Evolutionary conservation across 805 yeast genomes (phyloP), one percentile per base, ranked within the genome.

Genomic region (Candida tallmaniae): DNA sequence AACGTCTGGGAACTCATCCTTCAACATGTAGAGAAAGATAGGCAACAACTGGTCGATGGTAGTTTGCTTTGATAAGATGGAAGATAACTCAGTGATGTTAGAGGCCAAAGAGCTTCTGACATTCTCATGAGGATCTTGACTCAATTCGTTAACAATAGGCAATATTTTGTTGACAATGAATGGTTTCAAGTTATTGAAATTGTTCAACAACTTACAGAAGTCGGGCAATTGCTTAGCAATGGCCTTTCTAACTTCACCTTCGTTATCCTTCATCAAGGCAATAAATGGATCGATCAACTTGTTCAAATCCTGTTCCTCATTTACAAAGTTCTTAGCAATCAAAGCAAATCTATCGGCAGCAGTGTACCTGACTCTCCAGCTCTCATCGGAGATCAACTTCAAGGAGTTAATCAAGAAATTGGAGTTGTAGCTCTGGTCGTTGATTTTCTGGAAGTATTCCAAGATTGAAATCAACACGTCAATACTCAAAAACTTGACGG

Each of bases 341-440:
- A 70, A 67, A 47, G 80, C 85, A 53, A 88, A 89, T 50, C 88
- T 74, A 56, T 90, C 97, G n/a, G 97, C 96, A 22, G 95, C 95
- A 80, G 93, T 88, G 62, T 90, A 93, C 52, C 98, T 80, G 38
- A 93, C 97, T 60, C 98, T 80, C 99, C 99, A 93, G 52, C 95
- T 83, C 60, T 85, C 87, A 64, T 93, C 98, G 44, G 72, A 75
- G 39, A 86, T 80, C 46, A 93, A 70, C 44, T 77, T 76, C 44
- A 82, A 70, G 2, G 95, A 73, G 44, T 80, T 74, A 33, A 70
- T 66, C 41, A 83, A 68, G 38, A 83, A 67, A 45, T 80, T 83
- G 31, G 74, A 69, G 46, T 77, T 72, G 56, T 80, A 84, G 13
- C 78, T 61, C 14, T 51, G 56, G 46, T 81, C 86, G 36, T 72